Base-by-base conservation (phyloP, 2,329 filamentous ascomycete species). In the Stagonosporopsis rhizophila region DNA sequence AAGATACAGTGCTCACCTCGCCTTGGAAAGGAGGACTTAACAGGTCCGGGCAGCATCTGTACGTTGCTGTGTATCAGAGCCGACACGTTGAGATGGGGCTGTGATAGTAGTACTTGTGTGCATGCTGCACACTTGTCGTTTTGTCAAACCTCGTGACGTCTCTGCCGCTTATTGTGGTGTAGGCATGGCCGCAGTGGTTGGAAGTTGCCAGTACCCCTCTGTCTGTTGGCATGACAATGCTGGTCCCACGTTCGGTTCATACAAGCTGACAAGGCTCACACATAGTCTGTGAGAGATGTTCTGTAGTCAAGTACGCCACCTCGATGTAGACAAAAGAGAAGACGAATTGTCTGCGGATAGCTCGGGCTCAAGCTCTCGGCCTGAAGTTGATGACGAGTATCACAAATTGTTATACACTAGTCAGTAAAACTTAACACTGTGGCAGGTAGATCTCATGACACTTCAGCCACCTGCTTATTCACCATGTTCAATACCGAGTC, bases 391-490 rank as follows among this genome's bases (percentile, higher is more conserved):
- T n/a, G 30, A 32, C 14, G 30, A n/a, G 4, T 32, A n/a, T 15
- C 23, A 4, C n/a, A 19, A 42, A 15, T 2, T 28, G 23, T 8
- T n/a, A 30, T 32, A 15, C 30, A 32, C 12, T 22, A 25, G 14
- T 17, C 22, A 25, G 9, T 11, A 6, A 6, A 17, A 20, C 12
- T 20, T 6, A 9, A 32, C 6, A 27, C 22, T 11, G 50, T 35
- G 20, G 12, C 42, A 53, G 17, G 37, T 37, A 46, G 41, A 42
- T 46, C 45, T 28, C 20, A 12, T 17, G 27, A 25, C 45, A 34
- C 50, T 39, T 39, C 44, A 40, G 35, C 52, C 39, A 35, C 52
- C 27, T 41, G n/a, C 34, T 14, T 19, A 22, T 12, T 45, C 40
- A 6, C 39, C 30, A 49, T 44, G 41, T 35, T 40, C 40, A 17